Percentiles rank a stretch among this genome's conserved stretches.
These are phyloP conservation scores for Cicer pinnatifidum DNA, from an alignment of 306 rosid genomes.

Conservation along the genomic window DNA sequence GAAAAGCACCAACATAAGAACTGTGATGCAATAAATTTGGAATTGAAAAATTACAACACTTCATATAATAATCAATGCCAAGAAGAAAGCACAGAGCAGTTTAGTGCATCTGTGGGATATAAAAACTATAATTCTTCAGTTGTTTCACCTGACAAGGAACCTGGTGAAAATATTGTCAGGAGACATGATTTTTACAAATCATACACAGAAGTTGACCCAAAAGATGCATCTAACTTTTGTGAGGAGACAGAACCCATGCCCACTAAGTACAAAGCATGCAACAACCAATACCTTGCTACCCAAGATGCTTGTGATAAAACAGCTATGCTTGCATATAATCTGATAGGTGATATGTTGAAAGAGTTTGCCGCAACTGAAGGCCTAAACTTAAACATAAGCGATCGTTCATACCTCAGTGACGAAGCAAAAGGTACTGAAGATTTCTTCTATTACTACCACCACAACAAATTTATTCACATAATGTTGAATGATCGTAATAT, in stretches of 20 bases:
- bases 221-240: slow-evolving; percentile 29
- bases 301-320: slow-evolving; percentile 84
- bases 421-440: slow-evolving; percentile 59
- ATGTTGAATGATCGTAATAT: not conserved
- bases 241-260: slow-evolving; percentile 33
- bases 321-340: slow-evolving; percentile 68
- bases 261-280: slow-evolving; percentile 34
- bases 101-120: not conserved
- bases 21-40: slow-evolving; percentile 30
- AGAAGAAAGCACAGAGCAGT: slow-evolving; percentile 13
- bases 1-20: slow-evolving; percentile 36
- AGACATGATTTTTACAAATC: slow-evolving; percentile 29
- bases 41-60: slow-evolving; percentile 12
- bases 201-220: slow-evolving; percentile 33
- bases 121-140: slow-evolving; percentile 15
- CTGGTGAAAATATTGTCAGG: slow-evolving; percentile 35
- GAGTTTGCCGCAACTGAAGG: slow-evolving; percentile 59
- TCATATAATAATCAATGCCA: slow-evolving; percentile 17
- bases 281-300: slow-evolving; percentile 65
- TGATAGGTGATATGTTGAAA: slow-evolving; percentile 64
- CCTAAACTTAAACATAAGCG: slow-evolving; percentile 48
- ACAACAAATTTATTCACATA: not conserved
- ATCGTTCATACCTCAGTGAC: slow-evolving; percentile 51
- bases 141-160: slow-evolving; percentile 31
- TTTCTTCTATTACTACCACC: slow-evolving; percentile 23